These are phyloP conservation scores for Drechslerella coelobrocha DNA, from an alignment of 2,329 filamentous ascomycete species.

Conservation along the genomic window DNA sequence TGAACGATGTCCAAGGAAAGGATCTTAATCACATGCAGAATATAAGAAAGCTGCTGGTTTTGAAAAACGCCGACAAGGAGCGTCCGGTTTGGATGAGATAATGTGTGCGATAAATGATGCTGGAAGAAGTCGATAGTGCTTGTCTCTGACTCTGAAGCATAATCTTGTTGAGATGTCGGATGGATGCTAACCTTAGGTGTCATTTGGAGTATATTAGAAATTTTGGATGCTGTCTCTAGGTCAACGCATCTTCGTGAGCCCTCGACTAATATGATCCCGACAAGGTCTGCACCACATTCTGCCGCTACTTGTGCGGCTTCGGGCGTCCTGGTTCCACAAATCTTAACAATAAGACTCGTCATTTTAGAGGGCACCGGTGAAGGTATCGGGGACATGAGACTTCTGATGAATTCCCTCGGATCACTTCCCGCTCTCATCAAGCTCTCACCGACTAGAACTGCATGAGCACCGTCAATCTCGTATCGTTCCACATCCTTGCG, in stretches of 20 bases:
- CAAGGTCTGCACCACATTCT: slow-evolving; percentile 84
- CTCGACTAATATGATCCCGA: slow-evolving; percentile 90
- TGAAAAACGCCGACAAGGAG: slow-evolving; percentile 92
- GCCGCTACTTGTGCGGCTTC: slow-evolving; percentile 82
- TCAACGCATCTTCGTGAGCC: slow-evolving; percentile 80
- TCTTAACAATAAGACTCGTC: slow-evolving; percentile 77
- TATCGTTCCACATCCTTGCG: slow-evolving; percentile 88
- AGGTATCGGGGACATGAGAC: slow-evolving; percentile 72
- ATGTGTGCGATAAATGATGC: slow-evolving; percentile 54
- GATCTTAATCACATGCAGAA: slow-evolving; percentile 77
- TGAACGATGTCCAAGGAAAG: slow-evolving; percentile 88
- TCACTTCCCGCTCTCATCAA: slow-evolving; percentile 85
- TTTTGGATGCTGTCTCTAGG: slow-evolving; percentile 77
- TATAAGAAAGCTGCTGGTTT: slow-evolving; percentile 82
- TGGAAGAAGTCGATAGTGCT: slow-evolving; percentile 50
- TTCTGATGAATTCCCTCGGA: slow-evolving; percentile 79
- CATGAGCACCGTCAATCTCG: slow-evolving; percentile 85
- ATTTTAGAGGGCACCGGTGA: slow-evolving; percentile 51
- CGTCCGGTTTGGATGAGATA: slow-evolving; percentile 71
- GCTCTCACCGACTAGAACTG: slow-evolving; percentile 91
- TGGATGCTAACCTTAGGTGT: slow-evolving; percentile 57
- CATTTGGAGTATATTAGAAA: slow-evolving; percentile 77
- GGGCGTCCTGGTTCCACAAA: slow-evolving; percentile 85
- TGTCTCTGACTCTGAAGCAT: slow-evolving; percentile 51
- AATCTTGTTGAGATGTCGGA: slow-evolving; percentile 55